phyloP scores from a whole-genome alignment of 305 asterid genomes.

The Fraxinus ornus region DNA sequence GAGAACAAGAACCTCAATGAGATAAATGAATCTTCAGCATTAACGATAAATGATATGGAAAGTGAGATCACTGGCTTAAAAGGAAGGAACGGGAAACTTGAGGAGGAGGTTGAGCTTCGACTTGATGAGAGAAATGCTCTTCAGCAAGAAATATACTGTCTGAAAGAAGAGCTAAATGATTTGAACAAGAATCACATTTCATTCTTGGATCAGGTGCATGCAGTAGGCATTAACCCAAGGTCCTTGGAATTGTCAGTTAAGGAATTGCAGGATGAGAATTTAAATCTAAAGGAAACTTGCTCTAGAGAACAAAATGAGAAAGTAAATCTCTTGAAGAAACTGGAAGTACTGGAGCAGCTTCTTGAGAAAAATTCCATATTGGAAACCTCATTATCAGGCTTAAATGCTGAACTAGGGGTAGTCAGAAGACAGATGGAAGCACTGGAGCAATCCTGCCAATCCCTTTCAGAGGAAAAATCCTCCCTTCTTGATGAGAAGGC shows the following conservation, averaged over 20 bases:
- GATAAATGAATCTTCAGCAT: constrained; percentile 57
- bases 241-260: constrained; percentile 61
- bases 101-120: constrained; percentile 88
- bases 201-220: constrained; percentile 65
- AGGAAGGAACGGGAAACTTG: constrained; percentile 66
- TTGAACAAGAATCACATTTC: constrained; percentile 56
- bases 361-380: constrained; percentile 76
- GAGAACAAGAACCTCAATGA: constrained; percentile 71
- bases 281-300: constrained; percentile 52
- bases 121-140: constrained; percentile 87
- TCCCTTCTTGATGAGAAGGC: constrained; percentile 63
- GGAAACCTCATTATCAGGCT: constrained; percentile 80
- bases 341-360: constrained; percentile 74
- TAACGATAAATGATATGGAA: constrained; percentile 63
- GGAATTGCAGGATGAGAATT: constrained; percentile 62
- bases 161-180: constrained; percentile 80
- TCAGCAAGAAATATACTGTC: constrained; percentile 93
- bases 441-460: constrained; percentile 63
- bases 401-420: constrained; percentile 80
- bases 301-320: constrained; percentile 62
- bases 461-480: constrained; percentile 67
- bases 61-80: constrained; percentile 60
- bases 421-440: constrained; percentile 63
- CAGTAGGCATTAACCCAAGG: constrained; percentile 64
- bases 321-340: constrained; percentile 63